Base-by-base conservation (phyloP, 2,329 filamentous ascomycete species). In the Beauveria brongniartii region DNA sequence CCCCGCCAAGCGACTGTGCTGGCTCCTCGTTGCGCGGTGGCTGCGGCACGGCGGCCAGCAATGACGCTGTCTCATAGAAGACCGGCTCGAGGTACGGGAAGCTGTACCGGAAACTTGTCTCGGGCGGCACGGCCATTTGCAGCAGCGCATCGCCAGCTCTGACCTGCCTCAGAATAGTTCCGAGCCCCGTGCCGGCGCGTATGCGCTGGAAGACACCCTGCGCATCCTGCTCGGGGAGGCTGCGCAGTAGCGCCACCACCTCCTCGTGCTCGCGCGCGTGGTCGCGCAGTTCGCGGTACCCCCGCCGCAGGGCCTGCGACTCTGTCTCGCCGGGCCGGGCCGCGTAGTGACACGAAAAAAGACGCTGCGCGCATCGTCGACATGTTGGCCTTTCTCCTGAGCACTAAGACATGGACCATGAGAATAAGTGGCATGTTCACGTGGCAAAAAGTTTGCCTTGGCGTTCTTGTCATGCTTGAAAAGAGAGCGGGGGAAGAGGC, bases 61-160 rank as follows among this genome's bases (percentile, higher is more conserved):
- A n/a, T n/a, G 43, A 59, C 12, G 54, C 28, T 24, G 24, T 34
- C 24, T 66, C 67, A 26, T 66, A 68, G 16, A 69, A 14, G 24
- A 62, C 40, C 8, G 65, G 64, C 1, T 56, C 10, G 8, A 69
- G 53, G 28, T 70, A 69, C 0, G 74, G 76, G 41, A 78, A 75
- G 50, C 73, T 71, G 47, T 75, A 78, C 46, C 74, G 73, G 22
- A 70, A 69, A 1, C 73, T 66, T 1, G 73, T 68, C 63, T 78
- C 74, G 5, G 75, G 74, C 0, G 65, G 62, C 3, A 77, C 63
- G 0, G 72, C 66, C 58, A 76, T 69, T 60, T 78, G 74, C 5
- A 78, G 62, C 3, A 78, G 63, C 5, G 74, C 34, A 60, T 75
- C 70, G 9, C 75, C 76, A 22, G 69, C 69, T 47, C 67, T 69